Evolutionary conservation across 805 yeast genomes (phyloP), one percentile per base, ranked within the genome.

Genomic region (Hanseniaspora hatyaiensis): DNA sequence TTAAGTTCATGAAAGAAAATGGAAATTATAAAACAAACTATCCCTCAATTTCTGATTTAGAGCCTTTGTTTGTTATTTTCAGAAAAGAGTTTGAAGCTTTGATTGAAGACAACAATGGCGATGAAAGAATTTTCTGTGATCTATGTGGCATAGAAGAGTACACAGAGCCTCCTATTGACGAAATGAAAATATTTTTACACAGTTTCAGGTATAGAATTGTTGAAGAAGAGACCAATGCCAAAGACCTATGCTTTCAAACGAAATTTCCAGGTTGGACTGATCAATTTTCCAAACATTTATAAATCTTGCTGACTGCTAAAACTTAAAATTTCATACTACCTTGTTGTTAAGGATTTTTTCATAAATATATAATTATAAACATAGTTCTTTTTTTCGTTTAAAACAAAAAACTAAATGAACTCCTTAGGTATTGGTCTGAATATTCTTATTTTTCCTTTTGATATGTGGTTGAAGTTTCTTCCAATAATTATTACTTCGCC

Each of bases 361-460:
- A 6, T 26, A 8, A 6, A 26, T 26, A 26, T 26, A 26, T 26
- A 26, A 26, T 8, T 26, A 26, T 26, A n/a, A n/a, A n/a, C n/a
- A n/a, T n/a, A n/a, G n/a, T n/a, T n/a, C n/a, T n/a, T n/a, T n/a
- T n/a, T 26, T 15, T 2, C 8, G 22, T n/a, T 15, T 34, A 13
- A 26, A 8, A 26, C 11, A 26, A 26, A 26, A 26, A 26, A 8
- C 11, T 36, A 26, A 15, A 86, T 73, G 56, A 72, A 79, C 30
- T 74, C 77, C 52, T 85, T 74, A 11, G 83, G 84, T 28, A 87
- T 80, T 6, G 76, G 75, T 58, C 97, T 75, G 64, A 79, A 92
- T 3, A 88, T 83, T 53, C 83, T 73, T 11, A 89, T 66, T 55
- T 77, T 78, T 4, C 98, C 98, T 50, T 76, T 68, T 59, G 75